phyloP scores from a whole-genome alignment of 148 eudicot genomes.

The Chenopodium berlandieri region DNA sequence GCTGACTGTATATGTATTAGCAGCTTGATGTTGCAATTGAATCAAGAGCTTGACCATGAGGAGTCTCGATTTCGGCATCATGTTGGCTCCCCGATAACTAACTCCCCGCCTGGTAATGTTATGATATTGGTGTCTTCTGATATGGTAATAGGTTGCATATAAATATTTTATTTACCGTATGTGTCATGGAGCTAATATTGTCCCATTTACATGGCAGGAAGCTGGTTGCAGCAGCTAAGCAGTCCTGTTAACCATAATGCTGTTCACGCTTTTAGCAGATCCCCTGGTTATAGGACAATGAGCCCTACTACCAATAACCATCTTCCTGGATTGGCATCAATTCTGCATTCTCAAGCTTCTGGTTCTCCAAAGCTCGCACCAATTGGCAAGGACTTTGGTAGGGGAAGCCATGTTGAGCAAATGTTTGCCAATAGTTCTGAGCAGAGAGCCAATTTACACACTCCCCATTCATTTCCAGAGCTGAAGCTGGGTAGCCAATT shows the following conservation, averaged over 20 bases:
- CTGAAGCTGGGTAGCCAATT: slow-evolving; percentile 43
- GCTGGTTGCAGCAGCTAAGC: slow-evolving; percentile 61
- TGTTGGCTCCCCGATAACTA: slow-evolving; percentile 54
- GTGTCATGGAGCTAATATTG: slow-evolving; percentile 4
- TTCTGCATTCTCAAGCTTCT: slow-evolving; percentile 52
- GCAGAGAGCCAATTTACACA: slow-evolving; percentile 42
- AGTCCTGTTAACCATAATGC: slow-evolving; percentile 60
- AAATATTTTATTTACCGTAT: background rate
- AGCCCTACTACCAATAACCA: slow-evolving; percentile 48
- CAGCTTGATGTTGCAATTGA: slow-evolving; percentile 68
- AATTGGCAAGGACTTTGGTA: slow-evolving; percentile 55
- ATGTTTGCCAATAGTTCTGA: slow-evolving; percentile 37
- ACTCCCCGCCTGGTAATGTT: slow-evolving; percentile 72
- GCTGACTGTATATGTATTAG: slow-evolving; percentile 16
- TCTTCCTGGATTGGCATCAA: slow-evolving; percentile 62
- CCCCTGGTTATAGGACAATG: slow-evolving; percentile 50
- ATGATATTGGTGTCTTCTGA: slow-evolving; percentile 10
- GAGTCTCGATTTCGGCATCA: slow-evolving; percentile 64
- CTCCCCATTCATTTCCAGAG: slow-evolving; percentile 75
- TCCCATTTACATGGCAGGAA: slow-evolving; percentile 38
- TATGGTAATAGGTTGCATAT: background rate
- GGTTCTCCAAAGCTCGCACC: slow-evolving; percentile 58
- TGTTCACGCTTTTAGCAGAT: slow-evolving; percentile 46
- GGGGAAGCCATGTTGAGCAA: slow-evolving; percentile 44
- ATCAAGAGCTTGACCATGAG: slow-evolving; percentile 74